Conservation (phyloP, 352 stramenopile genomes). For the Globisporangium uncinulatum region DNA sequence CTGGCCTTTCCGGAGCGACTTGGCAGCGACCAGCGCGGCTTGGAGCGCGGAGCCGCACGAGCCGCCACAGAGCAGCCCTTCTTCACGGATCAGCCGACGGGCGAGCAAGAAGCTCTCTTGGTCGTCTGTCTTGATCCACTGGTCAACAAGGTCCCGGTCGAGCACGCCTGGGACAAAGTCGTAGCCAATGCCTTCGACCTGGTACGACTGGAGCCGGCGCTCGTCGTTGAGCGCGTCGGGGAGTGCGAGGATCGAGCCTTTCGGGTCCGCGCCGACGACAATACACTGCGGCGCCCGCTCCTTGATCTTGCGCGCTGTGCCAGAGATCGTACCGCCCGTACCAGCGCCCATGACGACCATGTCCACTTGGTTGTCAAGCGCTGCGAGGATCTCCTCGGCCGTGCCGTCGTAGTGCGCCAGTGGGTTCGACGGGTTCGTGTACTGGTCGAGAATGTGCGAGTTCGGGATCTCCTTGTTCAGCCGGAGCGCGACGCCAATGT, state of each 20-base stretch:
- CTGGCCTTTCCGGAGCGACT: conserved; percentile 78
- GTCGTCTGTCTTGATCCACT: conserved; percentile 94
- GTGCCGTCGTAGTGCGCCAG: conserved; percentile 94
- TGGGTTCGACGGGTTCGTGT: conserved; percentile 93
- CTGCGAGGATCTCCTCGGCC: conserved; percentile 90
- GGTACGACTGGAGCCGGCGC: conserved; percentile 83
- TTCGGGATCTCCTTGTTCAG: conserved; percentile 92
- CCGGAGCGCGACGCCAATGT: conserved; percentile 91
- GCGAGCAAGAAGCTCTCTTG: conserved; percentile 94
- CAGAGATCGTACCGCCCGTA: conserved; percentile 94
- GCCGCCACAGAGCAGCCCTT: conserved; percentile 93
- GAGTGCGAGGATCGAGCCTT: conserved; percentile 91
- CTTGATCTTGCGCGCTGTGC: conserved; percentile 92
- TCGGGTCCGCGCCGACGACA: conserved; percentile 86
- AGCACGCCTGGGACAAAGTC: conserved; percentile 96
- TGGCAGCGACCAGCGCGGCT: conserved; percentile 75
- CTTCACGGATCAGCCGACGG: conserved; percentile 90
- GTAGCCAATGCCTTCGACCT: conserved; percentile 96
- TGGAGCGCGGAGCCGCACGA: conserved; percentile 88
- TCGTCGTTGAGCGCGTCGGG: conserved; percentile 91
- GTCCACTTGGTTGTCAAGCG: conserved; percentile 92
- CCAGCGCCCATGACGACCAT: conserved; percentile 93
- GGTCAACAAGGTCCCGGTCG: conserved; percentile 88
- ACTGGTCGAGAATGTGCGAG: conserved; percentile 95
- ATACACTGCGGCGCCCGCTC: conserved; percentile 82